Base-by-base conservation (phyloP, 2,329 filamentous ascomycete genomes). In the Tolypocladium capitatum region DNA sequence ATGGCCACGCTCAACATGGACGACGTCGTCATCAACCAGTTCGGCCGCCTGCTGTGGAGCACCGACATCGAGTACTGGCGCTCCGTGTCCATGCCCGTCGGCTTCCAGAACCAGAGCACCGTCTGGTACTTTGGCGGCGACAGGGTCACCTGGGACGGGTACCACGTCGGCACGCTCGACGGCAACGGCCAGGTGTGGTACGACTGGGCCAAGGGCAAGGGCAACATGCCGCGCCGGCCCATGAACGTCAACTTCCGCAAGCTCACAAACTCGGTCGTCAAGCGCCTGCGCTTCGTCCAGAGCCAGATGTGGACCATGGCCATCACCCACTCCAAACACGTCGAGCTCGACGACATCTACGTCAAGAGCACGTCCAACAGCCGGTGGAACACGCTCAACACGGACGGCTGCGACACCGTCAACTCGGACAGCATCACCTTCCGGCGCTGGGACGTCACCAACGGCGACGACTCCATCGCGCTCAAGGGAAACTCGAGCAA, bases 101-200 rank as follows among this genome's bases (percentile, higher is more conserved):
- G 69, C 5, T 78, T 74, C 55, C 74, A 79, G 56, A 76, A 78
- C 51, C 74, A 76, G 51, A 72, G 68, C 14, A 73, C 72, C 0
- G 74, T 72, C 1, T 78, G 72, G 71, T 60, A 71, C 46, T 68
- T 79, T 51, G 75, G 76, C 16, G 78, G 78, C 5, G 61, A 72
- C 13, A 68, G 71, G 31, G 62, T 82, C 24, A 58, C 62, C 10
- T 68, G 74, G 51, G 63, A 72, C 32, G 76, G 75, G 10, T 61
- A 71, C 53, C 72, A 72, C 13, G 59, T 61, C 20, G 78, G 78
- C 5, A 77, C 72, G 2, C 61, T 81, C 14, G 68, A 80, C 55
- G 77, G 78, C 10, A 80, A 81, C 54, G 78, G 78, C 2, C 72
- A 80, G 54, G 67, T 69, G 3, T 81, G 77, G 77, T 80, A 81